A percentile compares a stretch with the other conserved stretches of the same genome.
These are phyloP conservation scores for Phialocephala sp. DNA, from an alignment of 2,329 filamentous ascomycete genomes.

Conservation along the genomic window DNA sequence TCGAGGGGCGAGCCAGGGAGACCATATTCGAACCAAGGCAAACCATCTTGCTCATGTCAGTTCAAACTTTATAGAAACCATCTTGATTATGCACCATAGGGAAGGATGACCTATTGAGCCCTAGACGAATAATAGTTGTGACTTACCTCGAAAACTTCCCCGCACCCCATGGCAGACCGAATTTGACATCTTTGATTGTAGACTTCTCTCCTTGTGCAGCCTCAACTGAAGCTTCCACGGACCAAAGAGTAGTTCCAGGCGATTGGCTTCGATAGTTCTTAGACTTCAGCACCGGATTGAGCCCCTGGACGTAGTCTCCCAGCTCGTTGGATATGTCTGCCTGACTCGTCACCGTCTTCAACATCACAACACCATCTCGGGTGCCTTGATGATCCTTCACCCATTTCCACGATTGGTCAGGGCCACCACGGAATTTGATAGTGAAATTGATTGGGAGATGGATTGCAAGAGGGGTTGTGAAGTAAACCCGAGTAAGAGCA, in stretches of 20 bases:
- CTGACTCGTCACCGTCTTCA: slow-evolving; percentile 48
- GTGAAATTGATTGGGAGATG: slow-evolving; percentile 66
- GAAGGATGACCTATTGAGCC: not conserved
- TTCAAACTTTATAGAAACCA: not conserved
- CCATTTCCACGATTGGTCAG: slow-evolving; percentile 70
- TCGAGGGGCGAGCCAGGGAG: slow-evolving; percentile 86
- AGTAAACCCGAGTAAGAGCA: slow-evolving; percentile 55
- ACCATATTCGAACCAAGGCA: slow-evolving; percentile 77
- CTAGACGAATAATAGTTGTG: not conserved
- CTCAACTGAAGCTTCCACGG: slow-evolving; percentile 61
- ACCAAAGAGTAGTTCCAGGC: slow-evolving; percentile 73
- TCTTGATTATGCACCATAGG: not conserved
- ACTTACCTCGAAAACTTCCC: slow-evolving; percentile 42
- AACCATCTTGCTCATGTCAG: slow-evolving; percentile 67
- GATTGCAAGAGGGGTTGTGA: slow-evolving; percentile 56
- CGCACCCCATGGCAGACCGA: slow-evolving; percentile 43
- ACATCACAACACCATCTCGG: slow-evolving; percentile 66
- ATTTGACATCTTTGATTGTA: slow-evolving; percentile 50
- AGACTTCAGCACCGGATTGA: slow-evolving; percentile 62
- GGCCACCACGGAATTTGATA: slow-evolving; percentile 66
- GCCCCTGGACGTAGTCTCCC: slow-evolving; percentile 58
- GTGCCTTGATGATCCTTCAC: slow-evolving; percentile 67
- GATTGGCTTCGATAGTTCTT: slow-evolving; percentile 66
- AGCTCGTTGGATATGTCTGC: slow-evolving; percentile 36
- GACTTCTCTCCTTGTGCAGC: slow-evolving; percentile 64